Evolutionary conservation across 75 land plant genomes (phyloP).

Genomic region (Pseudotsuga menziesii): DNA sequence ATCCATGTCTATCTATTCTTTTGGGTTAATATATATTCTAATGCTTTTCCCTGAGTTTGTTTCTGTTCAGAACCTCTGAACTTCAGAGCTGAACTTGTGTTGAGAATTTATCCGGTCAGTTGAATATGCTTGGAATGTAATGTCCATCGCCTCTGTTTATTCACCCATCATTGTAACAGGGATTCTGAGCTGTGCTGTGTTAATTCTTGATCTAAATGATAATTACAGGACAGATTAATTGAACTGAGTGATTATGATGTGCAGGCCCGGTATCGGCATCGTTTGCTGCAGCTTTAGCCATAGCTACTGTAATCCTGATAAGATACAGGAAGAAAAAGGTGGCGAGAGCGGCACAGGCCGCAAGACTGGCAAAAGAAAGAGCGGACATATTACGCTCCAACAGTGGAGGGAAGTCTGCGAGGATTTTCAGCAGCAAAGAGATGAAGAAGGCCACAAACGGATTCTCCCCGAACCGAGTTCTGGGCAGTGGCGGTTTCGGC

Average conservation of each 20-base stretch:
- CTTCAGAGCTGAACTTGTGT: too few relatives aligned
- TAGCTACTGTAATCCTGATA: not conserved
- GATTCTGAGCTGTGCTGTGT: too few relatives aligned
- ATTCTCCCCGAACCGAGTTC: slow-evolving; percentile 26
- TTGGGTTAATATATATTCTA: too few relatives aligned
- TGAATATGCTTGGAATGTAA: too few relatives aligned
- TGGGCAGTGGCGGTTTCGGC: slow-evolving; percentile 46
- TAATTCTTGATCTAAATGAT: not conserved
- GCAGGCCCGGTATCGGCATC: not conserved
- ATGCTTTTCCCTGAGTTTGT: too few relatives aligned
- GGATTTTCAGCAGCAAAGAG: slow-evolving; percentile 34
- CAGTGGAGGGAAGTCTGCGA: slow-evolving; percentile 26
- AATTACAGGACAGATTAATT: not conserved
- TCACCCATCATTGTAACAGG: not conserved
- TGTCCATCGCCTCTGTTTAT: too few relatives aligned
- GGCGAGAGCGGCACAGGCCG: not conserved
- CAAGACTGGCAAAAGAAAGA: slow-evolving; percentile 17
- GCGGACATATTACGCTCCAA: slow-evolving; percentile 15
- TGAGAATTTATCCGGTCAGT: too few relatives aligned
- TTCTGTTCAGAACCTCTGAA: too few relatives aligned
- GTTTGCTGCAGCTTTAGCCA: not conserved
- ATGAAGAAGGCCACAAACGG: slow-evolving; percentile 40
- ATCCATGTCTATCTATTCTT: too few relatives aligned
- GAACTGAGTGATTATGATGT: not conserved
- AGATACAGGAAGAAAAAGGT: not conserved